Base-by-base conservation (phyloP, 2,329 filamentous ascomycete genomes). In the Dothistroma septosporum region DNA sequence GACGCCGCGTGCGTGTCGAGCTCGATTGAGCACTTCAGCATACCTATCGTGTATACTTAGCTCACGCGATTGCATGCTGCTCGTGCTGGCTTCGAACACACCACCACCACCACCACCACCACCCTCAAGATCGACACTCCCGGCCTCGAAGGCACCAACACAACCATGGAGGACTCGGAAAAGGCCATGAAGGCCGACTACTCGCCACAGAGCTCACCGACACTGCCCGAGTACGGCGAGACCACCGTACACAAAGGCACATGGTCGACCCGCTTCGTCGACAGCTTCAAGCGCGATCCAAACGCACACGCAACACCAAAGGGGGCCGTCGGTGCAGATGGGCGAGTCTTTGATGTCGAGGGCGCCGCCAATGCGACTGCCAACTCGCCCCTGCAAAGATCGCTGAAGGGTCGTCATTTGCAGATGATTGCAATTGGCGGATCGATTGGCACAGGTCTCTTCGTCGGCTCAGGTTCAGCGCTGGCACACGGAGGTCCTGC, bases 361-460 rank as follows among this genome's bases (percentile, higher is more conserved):
- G 74, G 74, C 57, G 85, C 84, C 0, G 83, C 82, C 0, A 74
- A 77, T 16, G 81, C 81, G 48, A 92, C 91, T 1, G 89, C 90
- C 4, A 83, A 87, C 65, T 88, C 90, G 50, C 86, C 88, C 8
- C 81, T 97, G 55, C 85, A 89, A 57, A 83, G 91, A 46, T 63
- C 86, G 74, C 77, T 96, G 67, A 94, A 95, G 77, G 86, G 87
- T 21, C 83, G 92, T 53, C 93, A 97, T 79, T 74, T 97, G 73
- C 92, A 97, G 79, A 97, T 97, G 93, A 97, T 97, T 80, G 93
- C 93, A 14, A 61, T 58, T 35, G 68, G 68, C 21, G 69, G 70
- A 28, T 65, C 66, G 10, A 72, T 72, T 35, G 72, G 72, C 53
- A 70, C 72, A 47, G 72, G 72, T 61, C 66, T 75, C 35, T 75